Percentiles rank a stretch among this genome's conserved stretches.
phyloP scores from a whole-genome alignment of 768 basidiomycete genomes.

The Coprinellus micaceus region DNA sequence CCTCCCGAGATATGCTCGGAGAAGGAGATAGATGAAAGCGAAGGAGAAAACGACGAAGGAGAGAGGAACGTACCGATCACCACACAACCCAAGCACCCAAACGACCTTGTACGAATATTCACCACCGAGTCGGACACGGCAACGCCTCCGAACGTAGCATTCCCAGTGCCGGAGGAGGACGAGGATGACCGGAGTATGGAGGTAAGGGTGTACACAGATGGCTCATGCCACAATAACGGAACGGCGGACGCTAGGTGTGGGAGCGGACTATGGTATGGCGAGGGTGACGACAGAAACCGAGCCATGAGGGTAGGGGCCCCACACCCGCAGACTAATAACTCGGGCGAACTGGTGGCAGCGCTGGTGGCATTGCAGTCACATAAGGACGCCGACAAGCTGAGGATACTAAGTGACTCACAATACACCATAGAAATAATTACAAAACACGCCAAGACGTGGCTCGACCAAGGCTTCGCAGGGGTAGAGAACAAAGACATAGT shows the following conservation, averaged over 20 bases:
- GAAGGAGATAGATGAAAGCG: not conserved
- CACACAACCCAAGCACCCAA: not conserved
- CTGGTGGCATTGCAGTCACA: not conserved
- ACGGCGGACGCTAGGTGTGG: not conserved
- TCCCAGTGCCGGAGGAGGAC: not conserved
- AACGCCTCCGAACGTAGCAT: not conserved
- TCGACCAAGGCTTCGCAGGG: slow-evolving; percentile 14
- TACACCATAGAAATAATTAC: not conserved
- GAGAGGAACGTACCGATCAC: not conserved
- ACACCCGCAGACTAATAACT: slow-evolving; percentile 2
- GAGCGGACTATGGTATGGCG: not conserved
- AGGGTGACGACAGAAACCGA: not conserved
- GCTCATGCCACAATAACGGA: slow-evolving; percentile 7
- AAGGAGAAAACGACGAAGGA: not conserved
- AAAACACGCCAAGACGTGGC: not conserved
- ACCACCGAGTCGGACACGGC: not conserved
- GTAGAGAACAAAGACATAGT: slow-evolving; percentile 2
- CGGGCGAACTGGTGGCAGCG: not conserved
- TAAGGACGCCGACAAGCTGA: not conserved
- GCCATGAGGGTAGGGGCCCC: not conserved
- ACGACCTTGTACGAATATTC: not conserved
- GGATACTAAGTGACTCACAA: slow-evolving; percentile 8
- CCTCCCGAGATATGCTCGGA: no score
- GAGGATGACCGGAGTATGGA: not conserved
- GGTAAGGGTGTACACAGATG: slow-evolving; percentile 4